Percentiles rank a stretch among this genome's conserved stretches.
Evolutionary conservation across 805 yeast species (phyloP).

Genomic region (Groenewaldozyma salmanticensis): DNA sequence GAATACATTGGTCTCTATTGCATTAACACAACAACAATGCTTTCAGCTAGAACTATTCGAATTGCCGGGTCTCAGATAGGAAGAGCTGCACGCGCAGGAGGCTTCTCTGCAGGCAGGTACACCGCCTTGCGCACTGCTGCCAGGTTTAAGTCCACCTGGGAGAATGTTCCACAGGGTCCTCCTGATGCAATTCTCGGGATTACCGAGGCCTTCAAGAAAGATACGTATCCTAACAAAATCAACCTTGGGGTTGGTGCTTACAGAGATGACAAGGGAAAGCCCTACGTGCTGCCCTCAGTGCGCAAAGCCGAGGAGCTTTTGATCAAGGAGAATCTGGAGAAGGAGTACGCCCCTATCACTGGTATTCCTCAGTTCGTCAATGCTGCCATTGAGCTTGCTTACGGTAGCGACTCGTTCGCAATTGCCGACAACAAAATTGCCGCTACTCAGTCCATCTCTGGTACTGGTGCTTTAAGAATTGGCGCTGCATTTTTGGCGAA

Average conservation of each 20-base stretch:
- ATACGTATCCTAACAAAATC: conserved; percentile 38
- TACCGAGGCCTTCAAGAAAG: conserved; percentile 63
- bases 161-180: conserved; percentile 47
- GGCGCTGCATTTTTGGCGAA: conserved; percentile 65
- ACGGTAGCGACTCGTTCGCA: conserved; percentile 52
- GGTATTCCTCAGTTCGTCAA: conserved; percentile 64
- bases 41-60: too few relatives aligned
- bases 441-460: conserved; percentile 82
- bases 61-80: too few relatives aligned
- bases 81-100: too few relatives aligned
- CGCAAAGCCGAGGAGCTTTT: conserved; percentile 51
- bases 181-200: conserved; percentile 78
- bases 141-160: conserved; percentile 31
- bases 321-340: conserved; percentile 44
- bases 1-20: too few relatives aligned
- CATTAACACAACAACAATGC: too few relatives aligned
- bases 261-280: conserved; percentile 78
- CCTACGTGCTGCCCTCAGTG: conserved; percentile 78
- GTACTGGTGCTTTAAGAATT: conserved; percentile 89
- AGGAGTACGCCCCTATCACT: conserved; percentile 79
- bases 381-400: conserved; percentile 61
- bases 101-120: too few relatives aligned
- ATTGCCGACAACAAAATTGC: conserved; percentile 57
- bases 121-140: too few relatives aligned
- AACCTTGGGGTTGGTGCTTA: conserved; percentile 86